phyloP scores from a whole-genome alignment of 306 rosid genomes.

The Malus fusca region DNA sequence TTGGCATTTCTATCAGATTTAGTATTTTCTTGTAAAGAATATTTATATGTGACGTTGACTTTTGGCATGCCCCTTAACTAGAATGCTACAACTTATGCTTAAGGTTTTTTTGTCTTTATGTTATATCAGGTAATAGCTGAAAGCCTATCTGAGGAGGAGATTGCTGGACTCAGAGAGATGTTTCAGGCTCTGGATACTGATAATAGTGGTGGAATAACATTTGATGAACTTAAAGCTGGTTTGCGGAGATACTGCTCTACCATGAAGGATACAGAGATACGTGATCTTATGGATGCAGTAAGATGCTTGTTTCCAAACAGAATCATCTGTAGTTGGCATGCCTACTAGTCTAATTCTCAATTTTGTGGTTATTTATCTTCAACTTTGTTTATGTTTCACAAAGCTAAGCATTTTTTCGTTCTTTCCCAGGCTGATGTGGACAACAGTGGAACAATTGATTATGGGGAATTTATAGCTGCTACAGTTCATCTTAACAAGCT shows the following conservation, averaged over 20 bases:
- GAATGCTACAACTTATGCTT: slow-evolving; percentile 3
- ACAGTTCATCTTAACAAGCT: slow-evolving; percentile 95
- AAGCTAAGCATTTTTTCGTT: slow-evolving; percentile 29
- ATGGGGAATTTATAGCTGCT: slow-evolving; percentile 94
- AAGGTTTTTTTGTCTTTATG: slow-evolving; percentile 7
- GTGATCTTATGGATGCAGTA: slow-evolving; percentile 95
- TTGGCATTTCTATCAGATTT: background rate
- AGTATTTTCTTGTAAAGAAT: background rate
- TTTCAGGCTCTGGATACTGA: slow-evolving; percentile 90
- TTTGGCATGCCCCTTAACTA: background rate
- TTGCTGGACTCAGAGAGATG: slow-evolving; percentile 95
- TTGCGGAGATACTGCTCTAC: slow-evolving; percentile 91
- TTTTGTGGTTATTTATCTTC: background rate
- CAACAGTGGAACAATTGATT: slow-evolving; percentile 91
- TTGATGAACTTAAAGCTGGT: slow-evolving; percentile 96
- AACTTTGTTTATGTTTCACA: slow-evolving; percentile 7
- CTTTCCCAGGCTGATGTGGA: slow-evolving; percentile 86
- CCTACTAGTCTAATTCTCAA: background rate
- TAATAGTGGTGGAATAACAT: slow-evolving; percentile 89
- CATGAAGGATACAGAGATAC: slow-evolving; percentile 82
- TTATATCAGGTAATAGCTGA: slow-evolving; percentile 79
- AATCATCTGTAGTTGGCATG: background rate
- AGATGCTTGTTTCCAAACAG: slow-evolving; percentile 17
- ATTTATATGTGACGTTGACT: background rate
- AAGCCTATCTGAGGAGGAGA: slow-evolving; percentile 93